phyloP scores from a whole-genome alignment of 768 basidiomycete genomes.

The Leccinum pellstonianum region DNA sequence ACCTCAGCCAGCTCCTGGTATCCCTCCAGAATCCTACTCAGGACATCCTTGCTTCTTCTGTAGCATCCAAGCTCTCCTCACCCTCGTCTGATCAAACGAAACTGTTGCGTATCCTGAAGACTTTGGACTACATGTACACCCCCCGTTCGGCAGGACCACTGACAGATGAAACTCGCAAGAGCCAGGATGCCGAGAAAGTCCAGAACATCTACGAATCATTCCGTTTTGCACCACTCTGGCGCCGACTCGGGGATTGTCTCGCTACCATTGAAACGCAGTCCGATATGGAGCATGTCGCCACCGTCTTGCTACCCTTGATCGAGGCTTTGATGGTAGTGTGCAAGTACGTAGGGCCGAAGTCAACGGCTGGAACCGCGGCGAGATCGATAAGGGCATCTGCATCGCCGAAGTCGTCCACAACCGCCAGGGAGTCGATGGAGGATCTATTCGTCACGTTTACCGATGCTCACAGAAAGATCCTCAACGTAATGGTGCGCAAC shows the following conservation, averaged over 20 bases:
- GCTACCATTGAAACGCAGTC: constrained; percentile 76
- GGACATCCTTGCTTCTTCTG: constrained; percentile 59
- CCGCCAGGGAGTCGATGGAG: constrained; percentile 76
- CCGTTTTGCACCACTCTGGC: constrained; percentile 87
- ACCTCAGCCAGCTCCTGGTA: constrained; percentile 72
- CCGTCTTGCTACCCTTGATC: constrained; percentile 89
- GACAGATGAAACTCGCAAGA: constrained; percentile 37
- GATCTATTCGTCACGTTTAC: constrained; percentile 94
- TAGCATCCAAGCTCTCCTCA: constrained; percentile 88
- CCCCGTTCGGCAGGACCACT: constrained; percentile 48
- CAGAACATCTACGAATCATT: constrained; percentile 89
- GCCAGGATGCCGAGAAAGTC: constrained; percentile 74
- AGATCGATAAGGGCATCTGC: constrained; percentile 61
- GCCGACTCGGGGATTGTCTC: constrained; percentile 85
- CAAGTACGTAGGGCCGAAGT: constrained; percentile 83
- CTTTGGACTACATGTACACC: constrained; percentile 95
- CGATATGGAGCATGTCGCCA: constrained; percentile 84
- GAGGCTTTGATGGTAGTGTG: constrained; percentile 98
- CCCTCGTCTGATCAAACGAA: constrained; percentile 97
- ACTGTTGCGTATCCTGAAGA: constrained; percentile 90
- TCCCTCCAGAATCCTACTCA: constrained; percentile 57
- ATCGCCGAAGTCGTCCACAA: constrained; percentile 68
- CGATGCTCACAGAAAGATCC: constrained; percentile 86
- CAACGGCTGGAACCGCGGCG: constrained; percentile 40
- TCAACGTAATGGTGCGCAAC: constrained; percentile 97